Conservation (phyloP, 2,329 filamentous ascomycete species). For the Arthrobotrys sphaeroides region DNA sequence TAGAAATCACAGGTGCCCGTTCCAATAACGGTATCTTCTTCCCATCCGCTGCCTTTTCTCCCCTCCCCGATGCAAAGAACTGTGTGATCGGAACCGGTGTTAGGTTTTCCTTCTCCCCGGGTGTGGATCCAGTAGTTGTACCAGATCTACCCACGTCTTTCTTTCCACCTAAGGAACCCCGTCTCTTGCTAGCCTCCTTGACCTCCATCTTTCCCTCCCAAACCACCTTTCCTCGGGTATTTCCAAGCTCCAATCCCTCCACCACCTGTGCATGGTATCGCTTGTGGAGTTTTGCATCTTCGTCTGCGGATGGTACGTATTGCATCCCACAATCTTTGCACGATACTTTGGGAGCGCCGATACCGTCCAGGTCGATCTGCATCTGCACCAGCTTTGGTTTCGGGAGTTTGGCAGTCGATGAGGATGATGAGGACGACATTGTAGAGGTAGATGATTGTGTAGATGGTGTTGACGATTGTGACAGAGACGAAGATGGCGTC, state of each 20-base stretch:
- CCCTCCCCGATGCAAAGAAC: slow-evolving; percentile 23
- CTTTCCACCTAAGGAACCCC: not conserved
- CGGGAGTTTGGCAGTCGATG: not conserved
- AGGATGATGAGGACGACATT: not conserved
- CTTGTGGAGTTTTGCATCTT: slow-evolving; percentile 71
- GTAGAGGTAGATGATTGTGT: slow-evolving; percentile 3
- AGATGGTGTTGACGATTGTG: not conserved
- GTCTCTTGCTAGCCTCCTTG: not conserved
- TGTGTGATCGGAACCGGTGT: slow-evolving; percentile 15
- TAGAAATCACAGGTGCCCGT: not conserved
- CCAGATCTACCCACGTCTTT: slow-evolving; percentile 59
- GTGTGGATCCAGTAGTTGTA: slow-evolving; percentile 59
- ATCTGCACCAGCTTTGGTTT: slow-evolving; percentile 37
- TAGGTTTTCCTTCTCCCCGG: slow-evolving; percentile 26
- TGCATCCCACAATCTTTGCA: slow-evolving; percentile 73
- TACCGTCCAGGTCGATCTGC: slow-evolving; percentile 50
- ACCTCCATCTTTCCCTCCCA: slow-evolving; percentile 25
- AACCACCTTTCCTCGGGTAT: slow-evolving; percentile 7
- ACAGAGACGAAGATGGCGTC: not conserved
- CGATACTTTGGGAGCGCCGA: slow-evolving; percentile 59
- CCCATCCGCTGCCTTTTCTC: not conserved
- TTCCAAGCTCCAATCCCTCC: slow-evolving; percentile 70
- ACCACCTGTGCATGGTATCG: slow-evolving; percentile 72
- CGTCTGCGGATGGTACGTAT: slow-evolving; percentile 70
- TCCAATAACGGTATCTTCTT: slow-evolving; percentile 10